Evolutionary conservation across 371 early-diverging fungal species (phyloP).

Genomic region (Mortierella sp.): DNA sequence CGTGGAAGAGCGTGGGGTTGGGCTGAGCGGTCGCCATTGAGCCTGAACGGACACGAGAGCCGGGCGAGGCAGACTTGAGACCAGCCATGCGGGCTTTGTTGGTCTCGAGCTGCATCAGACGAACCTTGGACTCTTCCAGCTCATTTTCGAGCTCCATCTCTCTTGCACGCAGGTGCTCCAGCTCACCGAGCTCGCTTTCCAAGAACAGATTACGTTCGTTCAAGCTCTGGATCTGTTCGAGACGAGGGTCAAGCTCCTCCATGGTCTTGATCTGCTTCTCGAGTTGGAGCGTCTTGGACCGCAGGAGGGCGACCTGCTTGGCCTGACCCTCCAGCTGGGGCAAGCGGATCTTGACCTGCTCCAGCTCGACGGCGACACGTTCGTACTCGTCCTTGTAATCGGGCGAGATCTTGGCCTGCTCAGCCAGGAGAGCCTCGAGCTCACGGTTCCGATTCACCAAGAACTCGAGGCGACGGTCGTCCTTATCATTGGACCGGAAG

Average conservation of each 20-base stretch:
- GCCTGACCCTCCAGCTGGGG: constrained; percentile 55
- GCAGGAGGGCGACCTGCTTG: constrained; percentile 49
- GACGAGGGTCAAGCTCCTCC: constrained; percentile 48
- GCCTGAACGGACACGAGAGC: constrained; percentile 36
- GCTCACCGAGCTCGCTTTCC: constrained; percentile 47
- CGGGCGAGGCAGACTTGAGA: constrained; percentile 10
- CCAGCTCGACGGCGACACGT: constrained; percentile 37
- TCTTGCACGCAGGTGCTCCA: constrained; percentile 53
- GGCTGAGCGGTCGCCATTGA: constrained; percentile 40
- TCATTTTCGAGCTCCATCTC: constrained; percentile 49
- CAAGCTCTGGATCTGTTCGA: constrained; percentile 42
- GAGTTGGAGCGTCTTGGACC: constrained; percentile 37
- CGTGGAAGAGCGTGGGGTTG: constrained; percentile 33
- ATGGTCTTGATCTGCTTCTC: constrained; percentile 58
- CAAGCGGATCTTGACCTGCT: constrained; percentile 45
- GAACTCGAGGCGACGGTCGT: constrained; percentile 48
- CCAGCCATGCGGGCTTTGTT: constrained; percentile 43
- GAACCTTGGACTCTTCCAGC: constrained; percentile 39
- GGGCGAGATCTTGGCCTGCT: constrained; percentile 36
- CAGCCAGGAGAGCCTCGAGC: constrained; percentile 33
- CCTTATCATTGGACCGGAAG: constrained; percentile 56
- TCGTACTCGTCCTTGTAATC: constrained; percentile 56
- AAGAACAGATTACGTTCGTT: constrained; percentile 53
- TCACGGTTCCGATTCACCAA: constrained; percentile 42
- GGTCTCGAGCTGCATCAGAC: constrained; percentile 40